These are phyloP conservation scores for Bisporella sp. DNA, from an alignment of 2,329 filamentous ascomycete species.

Conservation along the genomic window DNA sequence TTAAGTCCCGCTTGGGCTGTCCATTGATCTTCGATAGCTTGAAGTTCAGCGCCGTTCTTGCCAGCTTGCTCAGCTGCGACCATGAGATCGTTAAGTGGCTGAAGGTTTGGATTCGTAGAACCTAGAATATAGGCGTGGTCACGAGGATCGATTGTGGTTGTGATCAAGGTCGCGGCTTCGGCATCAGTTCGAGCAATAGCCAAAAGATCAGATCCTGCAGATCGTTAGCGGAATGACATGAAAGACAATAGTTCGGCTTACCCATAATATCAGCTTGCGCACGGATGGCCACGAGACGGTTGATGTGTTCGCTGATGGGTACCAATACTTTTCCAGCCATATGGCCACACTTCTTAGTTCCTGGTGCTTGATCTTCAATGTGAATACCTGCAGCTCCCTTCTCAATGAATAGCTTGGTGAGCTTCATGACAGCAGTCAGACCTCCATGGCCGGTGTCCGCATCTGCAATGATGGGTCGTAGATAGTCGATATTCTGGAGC, in stretches of 20 bases:
- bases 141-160: constrained; percentile 88
- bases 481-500: constrained; percentile 80
- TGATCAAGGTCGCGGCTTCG: constrained; percentile 95
- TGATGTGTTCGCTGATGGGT: constrained; percentile 96
- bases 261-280: constrained; percentile 99
- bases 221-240: constrained; percentile 11
- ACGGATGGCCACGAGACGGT: constrained; percentile 90
- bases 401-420: constrained; percentile 96
- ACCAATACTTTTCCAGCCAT: constrained; percentile 99
- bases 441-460: constrained; percentile 96
- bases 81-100: constrained; percentile 89
- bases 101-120: constrained; percentile 74
- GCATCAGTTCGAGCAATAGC: constrained; percentile 93
- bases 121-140: constrained; percentile 94
- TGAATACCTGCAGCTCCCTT: constrained; percentile 96
- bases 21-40: constrained; percentile 92
- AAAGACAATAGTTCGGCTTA: constrained; percentile 24
- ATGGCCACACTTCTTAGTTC: constrained; percentile 98
- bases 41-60: constrained; percentile 73
- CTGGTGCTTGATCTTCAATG: constrained; percentile 96
- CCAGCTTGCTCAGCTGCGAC: constrained; percentile 73
- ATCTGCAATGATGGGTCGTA: constrained; percentile 92
- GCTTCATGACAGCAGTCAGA: constrained; percentile 98
- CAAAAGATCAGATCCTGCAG: constrained; percentile 68
- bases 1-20: constrained; percentile 69